These are phyloP conservation scores for Porogramme epimiltina DNA, from an alignment of 1,284 basidiomycete species.

Conservation along the genomic window DNA sequence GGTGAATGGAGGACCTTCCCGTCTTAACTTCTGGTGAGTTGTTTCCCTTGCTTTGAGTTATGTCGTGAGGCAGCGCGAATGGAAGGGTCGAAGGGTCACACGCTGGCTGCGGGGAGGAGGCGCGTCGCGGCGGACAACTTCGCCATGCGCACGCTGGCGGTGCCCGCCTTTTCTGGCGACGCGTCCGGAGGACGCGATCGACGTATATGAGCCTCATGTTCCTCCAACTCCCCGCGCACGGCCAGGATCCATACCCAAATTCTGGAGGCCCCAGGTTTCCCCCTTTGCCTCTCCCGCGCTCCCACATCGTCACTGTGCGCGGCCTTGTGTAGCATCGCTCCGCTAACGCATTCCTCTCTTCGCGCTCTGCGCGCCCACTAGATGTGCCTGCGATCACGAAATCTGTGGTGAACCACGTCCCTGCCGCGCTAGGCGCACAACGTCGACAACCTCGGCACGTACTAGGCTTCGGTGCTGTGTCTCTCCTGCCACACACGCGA, in stretches of 20 bases:
- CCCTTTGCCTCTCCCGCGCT: too few relatives aligned
- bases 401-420: slow-evolving; percentile 82
- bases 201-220: neutral
- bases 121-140: too few relatives aligned
- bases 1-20: slow-evolving; percentile 74
- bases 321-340: too few relatives aligned
- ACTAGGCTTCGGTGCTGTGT: slow-evolving; percentile 80
- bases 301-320: too few relatives aligned
- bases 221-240: neutral
- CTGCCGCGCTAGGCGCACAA: slow-evolving; percentile 89
- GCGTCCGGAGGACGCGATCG: too few relatives aligned
- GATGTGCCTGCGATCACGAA: slow-evolving; percentile 72
- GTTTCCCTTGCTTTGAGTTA: neutral
- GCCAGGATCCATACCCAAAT: neutral
- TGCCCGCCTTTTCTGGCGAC: too few relatives aligned
- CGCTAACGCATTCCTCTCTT: too few relatives aligned
- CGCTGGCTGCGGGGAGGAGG: neutral
- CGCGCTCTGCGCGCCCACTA: slow-evolving; percentile 28
- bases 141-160: too few relatives aligned
- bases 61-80: slow-evolving; percentile 18
- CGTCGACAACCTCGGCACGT: slow-evolving; percentile 79
- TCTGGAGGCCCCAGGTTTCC: too few relatives aligned
- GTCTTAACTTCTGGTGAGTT: slow-evolving; percentile 57
- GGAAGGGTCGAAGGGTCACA: slow-evolving; percentile 3
- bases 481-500: neutral